Base-by-base conservation (phyloP, 225 moss, liverwort and hornwort species). In the Thuidium tamariscinum region DNA sequence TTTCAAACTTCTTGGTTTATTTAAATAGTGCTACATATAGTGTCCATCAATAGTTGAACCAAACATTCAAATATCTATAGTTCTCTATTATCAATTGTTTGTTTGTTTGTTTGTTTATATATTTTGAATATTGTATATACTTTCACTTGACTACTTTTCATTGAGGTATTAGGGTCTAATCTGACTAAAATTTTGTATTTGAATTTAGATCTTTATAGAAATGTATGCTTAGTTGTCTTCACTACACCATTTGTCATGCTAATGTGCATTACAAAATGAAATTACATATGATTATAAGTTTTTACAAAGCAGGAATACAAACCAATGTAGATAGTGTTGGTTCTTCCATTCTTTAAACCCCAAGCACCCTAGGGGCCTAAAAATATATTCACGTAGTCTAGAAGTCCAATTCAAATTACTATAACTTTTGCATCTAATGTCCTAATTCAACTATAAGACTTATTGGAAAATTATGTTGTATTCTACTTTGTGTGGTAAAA, bases 31-130 rank as follows among this genome's bases (percentile, higher is more conserved):
- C 5, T 42, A 42, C 2, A 23, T 9, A 26, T 5, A 42, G 8
- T 9, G 5, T 42, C 1, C 0, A 0, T 0, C 0, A 5, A 41
- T 15, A 41, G 25, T 70, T 42, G 5, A 42, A 26, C 16, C 44
- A 44, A 44, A 44, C 44, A 44, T 44, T 6, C 9, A 27, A 41
- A 16, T 27, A 15, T 41, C 0, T 69, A 8, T 41, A 15, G 2
- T 25, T 41, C 0, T 13, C 23, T 39, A 23, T 23, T 13, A 23
- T 22, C 3, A 39, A 66, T 20, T 2, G 10, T 39, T 22, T 25
- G 0, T 7, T 39, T 68, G 23, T 68, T n/a, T n/a, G n/a, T n/a
- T n/a, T 14, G 3, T 69, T 3, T 16, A 69, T 8, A 4, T 26
- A 69, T 7, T 70, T 42, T 27, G 5, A 0, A 27, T 44, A 16